phyloP scores from a whole-genome alignment of 805 yeast genomes.

The Kluyveromyces nonfermentans region DNA sequence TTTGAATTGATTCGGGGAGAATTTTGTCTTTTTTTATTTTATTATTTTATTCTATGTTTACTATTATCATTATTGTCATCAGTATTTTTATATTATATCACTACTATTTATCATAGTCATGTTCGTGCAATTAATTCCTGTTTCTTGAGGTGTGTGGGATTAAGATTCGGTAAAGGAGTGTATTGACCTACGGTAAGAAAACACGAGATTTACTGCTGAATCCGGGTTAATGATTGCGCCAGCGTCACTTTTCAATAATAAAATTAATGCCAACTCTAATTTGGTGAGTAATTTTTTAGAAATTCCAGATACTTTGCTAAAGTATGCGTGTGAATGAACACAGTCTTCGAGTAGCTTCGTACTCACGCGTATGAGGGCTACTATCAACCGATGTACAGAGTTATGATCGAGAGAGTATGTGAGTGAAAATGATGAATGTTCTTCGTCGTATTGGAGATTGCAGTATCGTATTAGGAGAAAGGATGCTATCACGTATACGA shows the following conservation, averaged over 20 bases:
- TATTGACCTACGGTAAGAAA: background rate
- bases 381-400: slow-evolving; percentile 33
- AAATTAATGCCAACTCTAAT: slow-evolving; percentile 19
- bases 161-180: no score
- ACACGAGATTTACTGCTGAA: background rate
- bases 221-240: slow-evolving; percentile 13
- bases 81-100: background rate
- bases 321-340: slow-evolving; percentile 36
- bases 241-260: slow-evolving; percentile 9
- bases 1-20: no score
- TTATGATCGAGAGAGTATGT: background rate
- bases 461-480: slow-evolving; percentile 10
- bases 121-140: no score
- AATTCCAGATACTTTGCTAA: slow-evolving; percentile 41
- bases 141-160: no score
- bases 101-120: no score
- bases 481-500: slow-evolving; percentile 20
- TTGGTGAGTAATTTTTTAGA: slow-evolving; percentile 23
- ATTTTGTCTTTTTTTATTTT: no score
- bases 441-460: background rate
- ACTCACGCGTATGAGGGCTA: slow-evolving; percentile 37
- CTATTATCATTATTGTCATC: background rate
- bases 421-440: background rate
- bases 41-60: no score
- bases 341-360: slow-evolving; percentile 41